A percentile compares a stretch with the other conserved stretches of the same genome.
Evolutionary conservation across 208 protist genomes (phyloP).

Genomic region (Angomonas deanei): DNA sequence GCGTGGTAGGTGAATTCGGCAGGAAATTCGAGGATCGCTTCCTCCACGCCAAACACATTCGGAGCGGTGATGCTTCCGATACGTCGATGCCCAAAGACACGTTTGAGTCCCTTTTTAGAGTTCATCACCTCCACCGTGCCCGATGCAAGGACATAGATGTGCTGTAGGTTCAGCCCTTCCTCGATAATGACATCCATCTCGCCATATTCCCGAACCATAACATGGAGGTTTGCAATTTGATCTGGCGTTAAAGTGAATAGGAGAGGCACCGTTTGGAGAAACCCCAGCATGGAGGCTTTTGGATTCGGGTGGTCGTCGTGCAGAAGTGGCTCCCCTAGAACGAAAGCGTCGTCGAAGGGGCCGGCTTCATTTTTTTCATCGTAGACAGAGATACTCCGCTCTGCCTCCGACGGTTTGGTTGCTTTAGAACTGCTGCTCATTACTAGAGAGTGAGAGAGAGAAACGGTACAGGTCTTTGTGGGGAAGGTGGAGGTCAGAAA

Average conservation of each 20-base stretch:
- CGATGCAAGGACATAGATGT: constrained; percentile 76
- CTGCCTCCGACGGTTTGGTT: not conserved
- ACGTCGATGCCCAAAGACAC: constrained; percentile 64
- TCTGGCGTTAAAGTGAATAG: constrained; percentile 64
- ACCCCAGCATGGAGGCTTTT: constrained; percentile 42
- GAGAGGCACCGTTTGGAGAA: constrained; percentile 69
- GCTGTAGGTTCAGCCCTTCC: constrained; percentile 52
- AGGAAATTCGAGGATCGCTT: constrained; percentile 67
- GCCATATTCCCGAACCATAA: constrained; percentile 83
- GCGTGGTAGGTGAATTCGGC: constrained; percentile 78
- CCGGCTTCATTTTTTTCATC: constrained; percentile 5
- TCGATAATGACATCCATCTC: constrained; percentile 77
- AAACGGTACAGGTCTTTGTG: too few species aligned
- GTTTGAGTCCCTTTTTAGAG: constrained; percentile 59
- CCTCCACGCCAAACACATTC: constrained; percentile 74
- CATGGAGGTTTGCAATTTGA: constrained; percentile 40
- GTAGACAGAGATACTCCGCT: constrained; percentile 9
- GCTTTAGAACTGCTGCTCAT: not conserved
- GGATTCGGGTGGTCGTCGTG: constrained; percentile 5
- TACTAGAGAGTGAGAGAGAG: too few species aligned
- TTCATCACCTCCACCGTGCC: constrained; percentile 85
- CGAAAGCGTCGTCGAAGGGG: constrained; percentile 14
- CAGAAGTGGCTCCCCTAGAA: constrained; percentile 22
- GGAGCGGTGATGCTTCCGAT: constrained; percentile 69
- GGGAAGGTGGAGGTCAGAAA: too few species aligned